phyloP scores from a whole-genome alignment of 108 stramenopile species.

The Aurantiochytrium sp. region DNA sequence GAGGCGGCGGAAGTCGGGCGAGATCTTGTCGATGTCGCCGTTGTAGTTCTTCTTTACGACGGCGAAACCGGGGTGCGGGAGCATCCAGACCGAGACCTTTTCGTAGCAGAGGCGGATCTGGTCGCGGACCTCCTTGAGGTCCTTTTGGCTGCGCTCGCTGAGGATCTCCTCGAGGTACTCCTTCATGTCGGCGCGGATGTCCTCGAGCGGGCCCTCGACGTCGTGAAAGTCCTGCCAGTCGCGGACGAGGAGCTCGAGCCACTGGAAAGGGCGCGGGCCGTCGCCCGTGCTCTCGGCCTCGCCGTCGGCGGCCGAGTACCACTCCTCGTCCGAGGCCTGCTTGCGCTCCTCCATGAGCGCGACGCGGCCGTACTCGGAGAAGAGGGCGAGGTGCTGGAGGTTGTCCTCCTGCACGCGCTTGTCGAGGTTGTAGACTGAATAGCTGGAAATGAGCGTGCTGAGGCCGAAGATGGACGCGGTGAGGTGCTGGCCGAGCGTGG shows the following conservation, averaged over 20 bases:
- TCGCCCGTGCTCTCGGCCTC: not conserved
- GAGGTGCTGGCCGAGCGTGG: constrained; percentile 90
- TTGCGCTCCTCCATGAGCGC: constrained; percentile 68
- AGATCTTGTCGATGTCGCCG: constrained; percentile 77
- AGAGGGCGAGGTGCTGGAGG: constrained; percentile 93
- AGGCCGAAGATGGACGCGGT: constrained; percentile 95
- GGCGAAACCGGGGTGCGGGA: constrained; percentile 91
- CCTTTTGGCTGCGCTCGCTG: constrained; percentile 70
- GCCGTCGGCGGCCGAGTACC: not conserved
- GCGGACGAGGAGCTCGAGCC: constrained; percentile 90
- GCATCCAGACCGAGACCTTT: constrained; percentile 73
- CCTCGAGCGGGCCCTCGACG: constrained; percentile 55
- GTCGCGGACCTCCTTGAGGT: constrained; percentile 81
- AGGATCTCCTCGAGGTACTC: constrained; percentile 76
- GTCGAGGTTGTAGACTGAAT: constrained; percentile 96
- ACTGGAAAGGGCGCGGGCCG: constrained; percentile 73
- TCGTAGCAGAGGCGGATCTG: constrained; percentile 91
- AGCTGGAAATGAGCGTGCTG: constrained; percentile 78
- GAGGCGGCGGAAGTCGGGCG: constrained; percentile 71
- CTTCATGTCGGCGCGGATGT: constrained; percentile 76
- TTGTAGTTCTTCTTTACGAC: constrained; percentile 87
- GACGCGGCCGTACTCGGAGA: constrained; percentile 92
- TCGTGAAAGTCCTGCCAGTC: constrained; percentile 93
- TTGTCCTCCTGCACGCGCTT: constrained; percentile 97
- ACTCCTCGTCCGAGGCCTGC: constrained; percentile 35